These are phyloP conservation scores for Metschnikowia drakensbergensis DNA, from an alignment of 805 yeast species.

Conservation along the genomic window DNA sequence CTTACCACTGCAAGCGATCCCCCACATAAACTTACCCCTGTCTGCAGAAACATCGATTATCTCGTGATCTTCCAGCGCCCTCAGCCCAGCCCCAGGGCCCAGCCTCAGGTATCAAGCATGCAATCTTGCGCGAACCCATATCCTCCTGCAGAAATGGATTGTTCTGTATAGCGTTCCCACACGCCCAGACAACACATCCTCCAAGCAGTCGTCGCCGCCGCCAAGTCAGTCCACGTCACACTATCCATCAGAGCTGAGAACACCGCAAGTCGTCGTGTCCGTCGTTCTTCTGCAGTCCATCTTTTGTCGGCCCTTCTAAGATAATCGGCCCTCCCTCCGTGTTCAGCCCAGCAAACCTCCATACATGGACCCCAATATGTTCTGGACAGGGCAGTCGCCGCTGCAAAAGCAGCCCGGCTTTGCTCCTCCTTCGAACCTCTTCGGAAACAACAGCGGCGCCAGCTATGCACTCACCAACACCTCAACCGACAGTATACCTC, in stretches of 20 bases:
- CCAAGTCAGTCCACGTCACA: background rate
- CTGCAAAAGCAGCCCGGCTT: slow-evolving; percentile 1
- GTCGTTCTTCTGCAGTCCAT: background rate
- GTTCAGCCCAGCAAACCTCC: background rate
- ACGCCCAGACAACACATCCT: background rate
- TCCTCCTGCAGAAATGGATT: slow-evolving; percentile 3
- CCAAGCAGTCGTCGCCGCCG: background rate
- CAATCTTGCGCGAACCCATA: slow-evolving; percentile 1
- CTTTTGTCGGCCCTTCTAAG: background rate
- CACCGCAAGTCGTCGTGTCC: background rate
- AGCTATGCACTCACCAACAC: slow-evolving; percentile 7
- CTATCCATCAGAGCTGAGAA: too few species aligned
- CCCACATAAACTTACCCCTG: too few species aligned
- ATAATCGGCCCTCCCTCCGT: background rate
- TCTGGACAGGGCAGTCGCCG: slow-evolving; percentile 4
- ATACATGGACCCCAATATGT: background rate
- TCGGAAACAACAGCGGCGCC: slow-evolving; percentile 3
- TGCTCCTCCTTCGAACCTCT: slow-evolving; percentile 17
- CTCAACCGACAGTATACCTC: slow-evolving; percentile 17
- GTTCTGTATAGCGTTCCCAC: background rate
- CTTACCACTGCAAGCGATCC: too few species aligned
- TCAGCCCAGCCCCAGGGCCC: background rate
- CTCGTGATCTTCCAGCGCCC: background rate
- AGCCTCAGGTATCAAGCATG: background rate
- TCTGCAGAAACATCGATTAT: background rate